Evolutionary conservation across 2,329 filamentous ascomycete species (phyloP), one percentile per base, ranked within the genome.

Genomic region (Cordyceps javanica): DNA sequence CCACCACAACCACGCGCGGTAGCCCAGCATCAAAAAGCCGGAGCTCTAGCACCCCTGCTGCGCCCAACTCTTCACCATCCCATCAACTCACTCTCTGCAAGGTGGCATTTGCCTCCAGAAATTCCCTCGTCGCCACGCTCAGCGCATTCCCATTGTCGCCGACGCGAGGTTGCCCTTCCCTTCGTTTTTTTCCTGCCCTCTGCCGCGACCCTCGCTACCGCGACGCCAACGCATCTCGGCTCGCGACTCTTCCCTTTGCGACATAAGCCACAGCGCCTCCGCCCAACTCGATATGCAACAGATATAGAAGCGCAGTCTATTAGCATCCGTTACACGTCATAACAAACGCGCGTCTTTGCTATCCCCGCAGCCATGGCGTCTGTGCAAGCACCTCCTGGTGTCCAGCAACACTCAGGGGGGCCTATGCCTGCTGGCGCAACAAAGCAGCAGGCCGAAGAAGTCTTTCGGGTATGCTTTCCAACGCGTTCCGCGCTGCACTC

Each of bases 361-460:
- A 62, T 61, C 58, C 62, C 65, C 65, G 65, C 69, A 73, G 81
- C 60, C 68, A 95, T 95, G 90, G 87, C 90, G 72, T 92, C 89
- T 62, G 85, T 91, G 68, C 90, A 94, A 76, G 75, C 84, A 67
- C 80, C 85, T 63, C 83, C 87, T 62, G 82, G 83, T 66, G 82
- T 88, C 73, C 83, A 87, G 72, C 83, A 87, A 72, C 81, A 87
- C 70, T 82, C 82, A 62, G 83, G 82, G 65, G 79, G 77, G 60
- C 78, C 79, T 60, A 77, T 91, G 70, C 81, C 86, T 57, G 76
- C 80, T 36, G 86, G 86, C 70, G 78, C 91, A 67, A 92, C 84
- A 58, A 87, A 87, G 67, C 86, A 91, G 68, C 85, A 91, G 70
- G 82, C 91, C 42, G 88, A 92, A 72, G 88, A 91, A 67, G 81